Evolutionary conservation across 139 green algal genomes (phyloP).

Genomic region (Volvox reticuliferus): DNA sequence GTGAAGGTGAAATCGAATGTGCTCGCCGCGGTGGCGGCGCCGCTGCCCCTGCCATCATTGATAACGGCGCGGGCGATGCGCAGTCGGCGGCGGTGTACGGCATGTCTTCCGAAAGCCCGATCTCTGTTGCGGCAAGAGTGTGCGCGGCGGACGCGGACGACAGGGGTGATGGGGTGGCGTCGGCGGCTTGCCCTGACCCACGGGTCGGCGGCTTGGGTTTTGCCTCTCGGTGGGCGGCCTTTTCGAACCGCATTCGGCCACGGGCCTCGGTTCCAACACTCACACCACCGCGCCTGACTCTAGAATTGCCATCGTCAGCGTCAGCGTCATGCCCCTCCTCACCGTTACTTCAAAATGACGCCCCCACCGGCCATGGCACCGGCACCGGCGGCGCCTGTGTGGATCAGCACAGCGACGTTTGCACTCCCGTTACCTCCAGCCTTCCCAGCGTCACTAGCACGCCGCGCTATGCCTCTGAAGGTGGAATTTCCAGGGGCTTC

Average conservation of each 20-base stretch:
- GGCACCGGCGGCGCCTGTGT: not conserved
- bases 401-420: not conserved
- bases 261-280: not conserved
- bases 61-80: not conserved
- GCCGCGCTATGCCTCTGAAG: not conserved
- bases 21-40: not conserved
- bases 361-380: not conserved
- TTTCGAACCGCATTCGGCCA: not conserved
- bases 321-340: not conserved
- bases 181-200: not conserved
- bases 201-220: not conserved
- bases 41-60: not conserved
- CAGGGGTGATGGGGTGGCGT: no score
- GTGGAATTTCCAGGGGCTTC: not conserved
- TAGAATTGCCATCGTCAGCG: not conserved
- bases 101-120: not conserved
- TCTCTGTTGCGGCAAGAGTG: no score
- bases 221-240: not conserved
- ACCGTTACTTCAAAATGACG: not conserved
- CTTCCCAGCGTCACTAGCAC: constrained; percentile 1
- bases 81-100: not conserved
- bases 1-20: no score
- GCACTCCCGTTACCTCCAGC: not conserved
- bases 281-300: not conserved
- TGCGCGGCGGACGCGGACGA: no score